Evolutionary conservation across 73 alveolate genomes (phyloP).

Genomic region (Blepharisma japonicum): DNA sequence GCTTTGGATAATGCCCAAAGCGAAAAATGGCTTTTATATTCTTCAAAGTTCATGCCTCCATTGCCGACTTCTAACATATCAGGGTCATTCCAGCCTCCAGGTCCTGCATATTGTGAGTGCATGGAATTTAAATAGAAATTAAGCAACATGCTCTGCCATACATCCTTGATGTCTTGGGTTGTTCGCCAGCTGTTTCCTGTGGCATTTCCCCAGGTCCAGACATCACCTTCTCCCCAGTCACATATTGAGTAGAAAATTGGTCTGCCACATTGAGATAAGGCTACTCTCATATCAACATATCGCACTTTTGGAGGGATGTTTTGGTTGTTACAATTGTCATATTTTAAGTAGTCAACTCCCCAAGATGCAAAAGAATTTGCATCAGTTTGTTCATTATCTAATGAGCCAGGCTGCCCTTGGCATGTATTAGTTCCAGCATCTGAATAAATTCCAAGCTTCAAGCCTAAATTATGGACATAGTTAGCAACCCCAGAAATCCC

Average conservation of each 20-base stretch:
- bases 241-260: slow-evolving; percentile 91
- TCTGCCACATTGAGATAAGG: slow-evolving; percentile 79
- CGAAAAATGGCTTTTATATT: slow-evolving; percentile 93
- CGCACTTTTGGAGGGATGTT: slow-evolving; percentile 57
- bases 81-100: slow-evolving; percentile 99
- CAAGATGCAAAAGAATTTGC: slow-evolving; percentile 69
- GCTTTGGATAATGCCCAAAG: slow-evolving; percentile 97
- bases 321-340: slow-evolving; percentile 56
- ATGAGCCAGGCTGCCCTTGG: slow-evolving; percentile 75
- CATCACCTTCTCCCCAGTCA: slow-evolving; percentile 92
- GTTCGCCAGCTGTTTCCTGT: slow-evolving; percentile 97
- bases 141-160: slow-evolving; percentile 27
- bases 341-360: slow-evolving; percentile 78
- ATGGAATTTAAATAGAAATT: slow-evolving; percentile 37
- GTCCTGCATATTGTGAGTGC: slow-evolving; percentile 78
- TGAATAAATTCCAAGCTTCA: slow-evolving; percentile 80
- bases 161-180: slow-evolving; percentile 76
- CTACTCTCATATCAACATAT: slow-evolving; percentile 92
- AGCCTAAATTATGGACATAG: slow-evolving; percentile 64
- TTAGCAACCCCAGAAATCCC: slow-evolving; percentile 76
- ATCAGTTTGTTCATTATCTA: slow-evolving; percentile 69
- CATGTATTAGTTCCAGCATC: slow-evolving; percentile 83
- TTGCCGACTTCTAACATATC: slow-evolving; percentile 98
- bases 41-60: slow-evolving; percentile 84
- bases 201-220: slow-evolving; percentile 75